Percentiles rank a stretch among this genome's conserved stretches.
Evolutionary conservation across 805 yeast genomes (phyloP).

Genomic region (Saturnispora sekii): DNA sequence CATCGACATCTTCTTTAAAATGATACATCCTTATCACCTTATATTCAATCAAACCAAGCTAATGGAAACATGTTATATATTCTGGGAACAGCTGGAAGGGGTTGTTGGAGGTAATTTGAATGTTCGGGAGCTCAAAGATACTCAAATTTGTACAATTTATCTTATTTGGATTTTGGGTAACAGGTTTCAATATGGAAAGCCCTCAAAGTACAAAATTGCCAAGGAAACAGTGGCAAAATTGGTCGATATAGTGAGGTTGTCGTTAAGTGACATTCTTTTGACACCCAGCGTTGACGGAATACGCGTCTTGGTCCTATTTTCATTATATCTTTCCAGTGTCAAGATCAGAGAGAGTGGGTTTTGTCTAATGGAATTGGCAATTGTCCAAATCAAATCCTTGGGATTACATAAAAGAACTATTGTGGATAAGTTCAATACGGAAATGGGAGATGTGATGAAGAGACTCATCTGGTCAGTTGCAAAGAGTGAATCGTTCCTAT

Average conservation of each 20-base stretch:
- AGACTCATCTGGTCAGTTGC: constrained; percentile 37
- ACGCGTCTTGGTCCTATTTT: constrained; percentile 31
- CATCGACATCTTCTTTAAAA: constrained; percentile 30
- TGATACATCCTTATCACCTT: constrained; percentile 36
- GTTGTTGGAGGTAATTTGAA: constrained; percentile 7
- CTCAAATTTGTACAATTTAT: constrained; percentile 36
- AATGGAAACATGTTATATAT: constrained; percentile 27
- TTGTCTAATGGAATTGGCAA: constrained; percentile 37
- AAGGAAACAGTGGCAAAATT: constrained; percentile 23
- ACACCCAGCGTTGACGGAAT: constrained; percentile 38
- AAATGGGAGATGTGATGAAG: constrained; percentile 31
- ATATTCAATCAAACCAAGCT: constrained; percentile 30
- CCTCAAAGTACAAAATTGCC: constrained; percentile 10
- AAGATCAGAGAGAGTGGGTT: constrained; percentile 41
- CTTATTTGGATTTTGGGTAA: constrained; percentile 37
- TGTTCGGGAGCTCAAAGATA: constrained; percentile 18
- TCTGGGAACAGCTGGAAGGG: constrained; percentile 29
- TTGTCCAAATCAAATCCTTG: constrained; percentile 38
- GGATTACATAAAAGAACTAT: constrained; percentile 36
- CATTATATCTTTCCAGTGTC: constrained; percentile 35
- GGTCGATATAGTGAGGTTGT: constrained; percentile 33
- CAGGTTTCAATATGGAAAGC: constrained; percentile 24
- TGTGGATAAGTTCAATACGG: constrained; percentile 26
- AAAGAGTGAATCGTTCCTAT: constrained; percentile 31
- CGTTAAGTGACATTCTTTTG: constrained; percentile 34